Evolutionary conservation across 2,329 filamentous ascomycete species (phyloP).

Genomic region (Alternaria sp.): DNA sequence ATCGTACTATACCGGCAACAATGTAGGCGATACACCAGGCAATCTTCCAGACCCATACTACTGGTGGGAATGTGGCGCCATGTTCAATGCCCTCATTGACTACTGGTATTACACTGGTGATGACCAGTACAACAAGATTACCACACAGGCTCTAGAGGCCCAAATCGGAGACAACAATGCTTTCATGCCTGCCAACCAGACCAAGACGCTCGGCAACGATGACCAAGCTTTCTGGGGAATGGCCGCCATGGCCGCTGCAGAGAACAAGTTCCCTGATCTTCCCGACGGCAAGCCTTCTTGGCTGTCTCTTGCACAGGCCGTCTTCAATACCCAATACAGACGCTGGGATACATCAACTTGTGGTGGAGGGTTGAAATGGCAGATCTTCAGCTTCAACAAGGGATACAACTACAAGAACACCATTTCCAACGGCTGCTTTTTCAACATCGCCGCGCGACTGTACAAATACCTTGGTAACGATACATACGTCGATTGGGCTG

Average conservation of each 20-base stretch:
- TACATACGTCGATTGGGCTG: constrained; percentile 66
- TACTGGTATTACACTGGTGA: constrained; percentile 57
- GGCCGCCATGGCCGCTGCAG: constrained; percentile 66
- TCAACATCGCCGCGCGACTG: constrained; percentile 80
- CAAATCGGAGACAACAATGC: constrained; percentile 77
- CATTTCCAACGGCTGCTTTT: constrained; percentile 81
- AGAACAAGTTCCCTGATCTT: constrained; percentile 58
- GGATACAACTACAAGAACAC: constrained; percentile 86
- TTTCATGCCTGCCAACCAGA: constrained; percentile 80
- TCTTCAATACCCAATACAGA: constrained; percentile 74
- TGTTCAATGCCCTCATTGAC: constrained; percentile 53
- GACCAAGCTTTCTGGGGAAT: constrained; percentile 68
- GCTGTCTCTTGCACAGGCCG: constrained; percentile 72
- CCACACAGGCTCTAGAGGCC: constrained; percentile 68
- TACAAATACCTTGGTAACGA: constrained; percentile 72
- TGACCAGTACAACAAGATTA: constrained; percentile 51
- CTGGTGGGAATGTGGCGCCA: constrained; percentile 56
- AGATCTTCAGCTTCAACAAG: constrained; percentile 78
- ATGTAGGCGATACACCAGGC: constrained; percentile 66
- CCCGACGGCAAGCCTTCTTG: constrained; percentile 65
- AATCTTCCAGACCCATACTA: constrained; percentile 60
- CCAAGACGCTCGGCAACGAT: constrained; percentile 62
- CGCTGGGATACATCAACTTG: constrained; percentile 76
- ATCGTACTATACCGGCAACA: constrained; percentile 71
- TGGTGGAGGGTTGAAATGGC: constrained; percentile 78